A percentile compares a stretch with the other conserved stretches of the same genome.
Conservation (phyloP, 257 asterid genomes). For the Capsicum pubescens region DNA sequence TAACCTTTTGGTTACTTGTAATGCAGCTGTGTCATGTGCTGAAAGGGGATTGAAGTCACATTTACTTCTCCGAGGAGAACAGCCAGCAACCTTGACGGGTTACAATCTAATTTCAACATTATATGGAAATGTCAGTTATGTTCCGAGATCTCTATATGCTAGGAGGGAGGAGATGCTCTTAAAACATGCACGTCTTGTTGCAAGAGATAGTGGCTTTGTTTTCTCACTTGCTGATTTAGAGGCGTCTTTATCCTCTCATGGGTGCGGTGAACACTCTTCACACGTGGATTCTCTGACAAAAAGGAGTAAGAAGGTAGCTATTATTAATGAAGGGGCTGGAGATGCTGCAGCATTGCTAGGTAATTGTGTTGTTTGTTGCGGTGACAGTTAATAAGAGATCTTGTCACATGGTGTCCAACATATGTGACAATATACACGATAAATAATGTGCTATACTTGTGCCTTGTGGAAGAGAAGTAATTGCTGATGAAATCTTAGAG, state of each 20-base stretch:
- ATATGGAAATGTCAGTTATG: constrained; percentile 72
- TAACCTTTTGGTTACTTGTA: constrained; percentile 26
- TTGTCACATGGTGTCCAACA: not conserved
- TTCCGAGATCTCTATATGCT: constrained; percentile 76
- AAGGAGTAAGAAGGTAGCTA: constrained; percentile 55
- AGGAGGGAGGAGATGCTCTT: constrained; percentile 79
- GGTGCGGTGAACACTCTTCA: constrained; percentile 11
- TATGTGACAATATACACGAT: not conserved
- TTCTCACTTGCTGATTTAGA: constrained; percentile 50
- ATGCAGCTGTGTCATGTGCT: constrained; percentile 87
- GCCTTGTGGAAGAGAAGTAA: constrained; percentile 12
- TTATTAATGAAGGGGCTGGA: constrained; percentile 89
- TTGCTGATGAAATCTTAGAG: not conserved
- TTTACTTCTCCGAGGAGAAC: constrained; percentile 91
- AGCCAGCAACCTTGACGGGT: constrained; percentile 83
- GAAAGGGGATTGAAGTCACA: constrained; percentile 90
- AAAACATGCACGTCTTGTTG: constrained; percentile 62
- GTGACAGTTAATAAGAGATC: not conserved
- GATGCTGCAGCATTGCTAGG: constrained; percentile 86
- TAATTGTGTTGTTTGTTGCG: constrained; percentile 27
- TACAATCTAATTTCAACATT: constrained; percentile 75
- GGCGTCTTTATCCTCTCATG: constrained; percentile 40
- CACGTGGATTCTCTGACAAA: constrained; percentile 35
- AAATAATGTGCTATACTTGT: not conserved
- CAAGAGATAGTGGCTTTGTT: constrained; percentile 54